These are phyloP conservation scores for Alternaria gaisen DNA, from an alignment of 2,329 filamentous ascomycete species.

Conservation along the genomic window DNA sequence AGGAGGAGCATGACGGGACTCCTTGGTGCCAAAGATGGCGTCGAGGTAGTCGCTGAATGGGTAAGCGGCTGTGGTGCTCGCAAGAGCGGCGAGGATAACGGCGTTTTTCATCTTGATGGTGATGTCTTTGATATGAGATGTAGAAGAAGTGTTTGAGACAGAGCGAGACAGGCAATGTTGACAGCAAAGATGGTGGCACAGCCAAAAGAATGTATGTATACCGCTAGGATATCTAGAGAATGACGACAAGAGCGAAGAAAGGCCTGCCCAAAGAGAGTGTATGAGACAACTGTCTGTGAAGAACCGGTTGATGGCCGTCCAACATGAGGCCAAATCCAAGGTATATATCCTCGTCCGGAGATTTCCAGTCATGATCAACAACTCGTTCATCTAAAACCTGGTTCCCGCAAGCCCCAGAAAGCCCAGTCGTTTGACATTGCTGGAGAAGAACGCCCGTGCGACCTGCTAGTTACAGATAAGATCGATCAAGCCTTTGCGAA, in stretches of 20 bases:
- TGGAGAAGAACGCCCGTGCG: slow-evolving; percentile 7
- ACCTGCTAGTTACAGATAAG: slow-evolving; percentile 16
- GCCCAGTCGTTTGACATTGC: slow-evolving; percentile 22
- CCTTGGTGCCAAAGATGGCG: slow-evolving; percentile 22
- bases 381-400: slow-evolving; percentile 19
- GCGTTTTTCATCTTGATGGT: slow-evolving; percentile 30
- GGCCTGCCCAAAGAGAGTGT: slow-evolving; percentile 16
- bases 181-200: slow-evolving; percentile 19
- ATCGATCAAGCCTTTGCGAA: slow-evolving; percentile 16
- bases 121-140: background rate
- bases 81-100: slow-evolving; percentile 34
- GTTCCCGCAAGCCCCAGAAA: slow-evolving; percentile 5
- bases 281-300: slow-evolving; percentile 18
- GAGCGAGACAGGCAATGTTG: background rate
- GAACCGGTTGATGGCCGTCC: slow-evolving; percentile 19
- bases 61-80: slow-evolving; percentile 31
- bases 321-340: background rate
- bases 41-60: slow-evolving; percentile 23
- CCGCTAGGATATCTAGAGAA: slow-evolving; percentile 20
- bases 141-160: background rate
- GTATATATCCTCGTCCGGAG: slow-evolving; percentile 23
- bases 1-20: slow-evolving; percentile 13
- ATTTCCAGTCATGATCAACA: slow-evolving; percentile 15
- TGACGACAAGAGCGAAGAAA: slow-evolving; percentile 14
- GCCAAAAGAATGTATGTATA: slow-evolving; percentile 26